Evolutionary conservation across 1,139 yeast species (phyloP).

Genomic region (Lodderomyces oxycetoniae): DNA sequence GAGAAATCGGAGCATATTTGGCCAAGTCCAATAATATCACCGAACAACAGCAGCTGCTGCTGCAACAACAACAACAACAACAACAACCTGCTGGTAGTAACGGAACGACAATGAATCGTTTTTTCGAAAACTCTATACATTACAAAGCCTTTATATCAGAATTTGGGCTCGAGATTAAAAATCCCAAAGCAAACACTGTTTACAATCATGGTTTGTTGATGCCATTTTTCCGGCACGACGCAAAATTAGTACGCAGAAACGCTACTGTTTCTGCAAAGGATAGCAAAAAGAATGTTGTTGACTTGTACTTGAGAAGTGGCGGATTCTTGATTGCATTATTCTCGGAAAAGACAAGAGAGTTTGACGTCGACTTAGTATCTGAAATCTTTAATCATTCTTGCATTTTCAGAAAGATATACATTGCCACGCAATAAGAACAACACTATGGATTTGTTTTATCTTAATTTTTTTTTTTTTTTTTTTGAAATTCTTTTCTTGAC

Average conservation of each 20-base stretch:
- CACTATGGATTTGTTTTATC: no score
- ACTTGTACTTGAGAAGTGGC: conserved; percentile 48
- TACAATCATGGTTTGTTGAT: conserved; percentile 47
- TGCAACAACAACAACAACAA: conserved; percentile 12
- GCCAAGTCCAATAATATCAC: neutral
- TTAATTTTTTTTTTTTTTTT: neutral
- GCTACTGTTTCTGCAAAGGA: conserved; percentile 16
- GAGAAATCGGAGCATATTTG: conserved; percentile 45
- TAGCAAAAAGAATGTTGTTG: conserved; percentile 18
- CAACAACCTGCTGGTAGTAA: conserved; percentile 7
- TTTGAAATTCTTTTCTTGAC: no score
- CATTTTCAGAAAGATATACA: conserved; percentile 38
- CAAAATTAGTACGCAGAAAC: conserved; percentile 24
- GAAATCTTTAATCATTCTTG: conserved; percentile 39
- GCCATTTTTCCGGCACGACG: conserved; percentile 45
- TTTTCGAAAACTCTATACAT: conserved; percentile 44
- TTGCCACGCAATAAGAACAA: conserved; percentile 16
- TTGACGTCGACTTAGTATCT: conserved; percentile 43
- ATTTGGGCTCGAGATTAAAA: conserved; percentile 47
- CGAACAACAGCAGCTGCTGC: neutral
- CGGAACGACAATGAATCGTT: conserved; percentile 16
- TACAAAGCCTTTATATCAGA: conserved; percentile 48
- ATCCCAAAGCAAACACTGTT: conserved; percentile 22
- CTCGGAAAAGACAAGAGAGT: conserved; percentile 25
- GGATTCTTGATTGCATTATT: conserved; percentile 57